Percentiles rank a stretch among this genome's conserved stretches.
Conservation (phyloP, 495 filamentous ascomycete species). For the Xylaria curta region DNA sequence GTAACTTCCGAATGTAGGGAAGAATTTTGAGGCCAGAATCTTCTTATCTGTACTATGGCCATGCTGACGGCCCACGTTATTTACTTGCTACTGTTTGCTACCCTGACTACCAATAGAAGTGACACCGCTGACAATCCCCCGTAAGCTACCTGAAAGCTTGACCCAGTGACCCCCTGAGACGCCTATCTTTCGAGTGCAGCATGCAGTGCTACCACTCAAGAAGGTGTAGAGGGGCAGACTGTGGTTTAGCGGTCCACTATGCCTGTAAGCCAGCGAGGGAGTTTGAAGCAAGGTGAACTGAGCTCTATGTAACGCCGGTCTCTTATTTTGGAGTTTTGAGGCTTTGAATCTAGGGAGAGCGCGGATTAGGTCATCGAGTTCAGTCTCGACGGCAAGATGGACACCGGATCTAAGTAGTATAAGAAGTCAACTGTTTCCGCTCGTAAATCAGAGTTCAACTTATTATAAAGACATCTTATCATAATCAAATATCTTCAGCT, state of each 20-base stretch:
- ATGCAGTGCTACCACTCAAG: background rate
- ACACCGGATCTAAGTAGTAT: background rate
- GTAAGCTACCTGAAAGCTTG: background rate
- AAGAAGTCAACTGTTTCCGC: background rate
- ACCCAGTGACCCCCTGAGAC: background rate
- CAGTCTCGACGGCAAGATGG: background rate
- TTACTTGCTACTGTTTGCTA: background rate
- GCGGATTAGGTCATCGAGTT: background rate
- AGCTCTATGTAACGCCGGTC: background rate
- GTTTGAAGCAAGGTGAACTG: background rate
- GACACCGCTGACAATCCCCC: background rate
- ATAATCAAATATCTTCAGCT: background rate
- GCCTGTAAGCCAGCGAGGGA: background rate
- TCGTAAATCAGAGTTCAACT: background rate
- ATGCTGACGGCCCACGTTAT: background rate
- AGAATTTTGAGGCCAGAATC: too few species aligned
- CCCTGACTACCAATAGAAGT: background rate
- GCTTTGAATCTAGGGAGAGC: background rate
- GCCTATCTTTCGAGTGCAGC: background rate
- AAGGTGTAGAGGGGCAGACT: background rate
- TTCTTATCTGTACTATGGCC: background rate
- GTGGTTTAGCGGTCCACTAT: background rate
- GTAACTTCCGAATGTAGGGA: background rate
- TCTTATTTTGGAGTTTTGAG: background rate
- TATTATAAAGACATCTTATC: background rate